These are phyloP conservation scores for Avicennia marina DNA, from an alignment of 257 asterid genomes.

Conservation along the genomic window DNA sequence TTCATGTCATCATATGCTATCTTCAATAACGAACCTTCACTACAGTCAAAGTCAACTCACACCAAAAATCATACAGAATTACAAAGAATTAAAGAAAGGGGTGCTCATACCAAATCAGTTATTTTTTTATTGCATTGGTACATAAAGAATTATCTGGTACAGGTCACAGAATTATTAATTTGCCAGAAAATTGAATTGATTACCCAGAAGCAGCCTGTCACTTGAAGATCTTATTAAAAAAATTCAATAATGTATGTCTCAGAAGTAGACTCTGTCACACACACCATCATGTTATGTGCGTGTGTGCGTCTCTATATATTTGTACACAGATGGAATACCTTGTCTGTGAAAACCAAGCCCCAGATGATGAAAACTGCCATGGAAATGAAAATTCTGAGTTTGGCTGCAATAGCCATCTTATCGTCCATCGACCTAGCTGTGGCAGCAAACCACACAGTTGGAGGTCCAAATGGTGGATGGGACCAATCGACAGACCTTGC, in stretches of 20 bases:
- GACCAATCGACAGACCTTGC: constrained; percentile 34
- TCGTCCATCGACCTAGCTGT: constrained; percentile 25
- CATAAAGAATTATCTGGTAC: not conserved
- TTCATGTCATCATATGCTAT: too few species aligned
- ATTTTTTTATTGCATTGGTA: too few species aligned
- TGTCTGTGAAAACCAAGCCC: not conserved
- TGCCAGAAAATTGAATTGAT: constrained; percentile 7
- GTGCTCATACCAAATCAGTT: constrained; percentile 12
- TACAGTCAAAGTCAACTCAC: too few species aligned
- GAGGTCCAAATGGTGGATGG: constrained; percentile 60
- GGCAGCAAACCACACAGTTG: constrained; percentile 57
- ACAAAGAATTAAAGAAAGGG: not conserved
- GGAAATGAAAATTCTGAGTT: constrained; percentile 33
- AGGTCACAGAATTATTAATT: constrained; percentile 16
- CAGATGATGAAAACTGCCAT: not conserved
- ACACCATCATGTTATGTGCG: not conserved
- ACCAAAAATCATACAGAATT: too few species aligned
- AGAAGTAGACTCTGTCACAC: not conserved
- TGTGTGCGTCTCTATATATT: too few species aligned
- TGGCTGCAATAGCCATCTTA: constrained; percentile 23
- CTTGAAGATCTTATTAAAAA: not conserved
- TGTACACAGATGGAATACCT: not conserved
- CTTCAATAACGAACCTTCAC: too few species aligned
- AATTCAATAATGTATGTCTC: not conserved
- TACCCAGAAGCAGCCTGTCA: constrained; percentile 12